Evolutionary conservation across 257 asterid species (phyloP), one percentile per base, ranked within the genome.

Genomic region (Petunia axillaris): DNA sequence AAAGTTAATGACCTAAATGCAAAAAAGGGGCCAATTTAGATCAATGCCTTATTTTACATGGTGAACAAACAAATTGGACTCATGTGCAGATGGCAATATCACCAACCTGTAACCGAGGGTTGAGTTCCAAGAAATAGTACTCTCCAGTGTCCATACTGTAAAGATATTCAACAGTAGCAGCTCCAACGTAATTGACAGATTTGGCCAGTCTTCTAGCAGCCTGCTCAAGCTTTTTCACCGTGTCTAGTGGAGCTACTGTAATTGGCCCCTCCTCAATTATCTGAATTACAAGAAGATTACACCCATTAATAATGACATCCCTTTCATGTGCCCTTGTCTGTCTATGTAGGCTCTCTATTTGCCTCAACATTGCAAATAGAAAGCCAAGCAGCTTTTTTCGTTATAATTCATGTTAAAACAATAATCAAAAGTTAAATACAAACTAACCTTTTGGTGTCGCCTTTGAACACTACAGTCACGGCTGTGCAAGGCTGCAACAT

Each of bases 251-350:
- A 81, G 99, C 99, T 54, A 96, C 95, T 25, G 99, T 96, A 58
- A 96, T 94, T 77, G 99, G 99, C 70, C 99, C 99, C 92, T 96
- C 99, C 86, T 96, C 99, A 60, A 96, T 96, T 84, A 96, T 96
- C 99, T 96, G 85, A 80, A 66, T 25, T 85, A 60, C 64, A 83
- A 37, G 76, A 82, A 81, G 35, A 71, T 25, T 50, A 35, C 7
- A 71, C 44, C 35, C 62, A 35, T 71, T 71, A 73, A 44, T 48
- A 60, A 71, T 36, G 46, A 11, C 7, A 0, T 35, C 48, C 37
- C 78, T 16, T 9, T 46, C 43, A 46, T 46, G 59, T 70, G n/a
- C 15, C 37, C 2, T 43, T 41, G 75, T 53, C 54, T 67, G 38
- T 38, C 75, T 0, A 16, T 6, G 14, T 43, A 44, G 36, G 40